Percentiles rank a stretch among this genome's conserved stretches.
phyloP scores from a whole-genome alignment of 352 stramenopile species.

The Phytophthora fragariaefolia region DNA sequence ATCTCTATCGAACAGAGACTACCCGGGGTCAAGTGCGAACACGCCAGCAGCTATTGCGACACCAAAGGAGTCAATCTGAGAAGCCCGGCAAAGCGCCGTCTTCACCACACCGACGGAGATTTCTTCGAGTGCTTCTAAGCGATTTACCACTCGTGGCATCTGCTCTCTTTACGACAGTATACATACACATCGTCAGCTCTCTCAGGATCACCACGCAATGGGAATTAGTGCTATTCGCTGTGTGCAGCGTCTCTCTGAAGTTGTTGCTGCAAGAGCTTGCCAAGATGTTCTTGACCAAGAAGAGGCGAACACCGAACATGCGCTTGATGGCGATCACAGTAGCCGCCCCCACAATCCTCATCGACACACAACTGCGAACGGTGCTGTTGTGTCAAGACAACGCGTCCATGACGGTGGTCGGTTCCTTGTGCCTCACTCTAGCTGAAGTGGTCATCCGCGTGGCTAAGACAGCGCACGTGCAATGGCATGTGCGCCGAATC shows the following conservation, averaged over 20 bases:
- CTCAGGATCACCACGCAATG: constrained; percentile 15
- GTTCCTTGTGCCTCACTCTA: constrained; percentile 34
- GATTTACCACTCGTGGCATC: constrained; percentile 30
- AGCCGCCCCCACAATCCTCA: constrained; percentile 30
- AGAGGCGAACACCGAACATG: constrained; percentile 10
- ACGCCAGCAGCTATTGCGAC: constrained; percentile 1
- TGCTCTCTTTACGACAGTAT: constrained; percentile 25
- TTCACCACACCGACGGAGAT: not conserved
- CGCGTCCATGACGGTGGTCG: constrained; percentile 18
- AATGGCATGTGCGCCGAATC: constrained; percentile 13
- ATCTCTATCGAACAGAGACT: constrained; percentile 29
- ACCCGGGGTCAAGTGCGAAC: constrained; percentile 13
- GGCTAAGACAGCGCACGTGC: constrained; percentile 28
- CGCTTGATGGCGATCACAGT: constrained; percentile 27
- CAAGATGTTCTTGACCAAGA: constrained; percentile 21
- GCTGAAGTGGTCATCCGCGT: constrained; percentile 38
- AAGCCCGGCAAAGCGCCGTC: not conserved
- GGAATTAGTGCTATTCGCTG: constrained; percentile 15
- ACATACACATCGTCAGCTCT: constrained; percentile 27
- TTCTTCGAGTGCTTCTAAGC: constrained; percentile 19
- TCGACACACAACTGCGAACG: constrained; percentile 38
- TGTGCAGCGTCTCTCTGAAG: constrained; percentile 23
- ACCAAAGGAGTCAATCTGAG: not conserved
- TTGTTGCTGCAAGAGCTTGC: constrained; percentile 29
- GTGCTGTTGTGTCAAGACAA: constrained; percentile 26